These are phyloP conservation scores for Rutstroemia sp. DNA, from an alignment of 2,329 filamentous ascomycete species.

Conservation along the genomic window DNA sequence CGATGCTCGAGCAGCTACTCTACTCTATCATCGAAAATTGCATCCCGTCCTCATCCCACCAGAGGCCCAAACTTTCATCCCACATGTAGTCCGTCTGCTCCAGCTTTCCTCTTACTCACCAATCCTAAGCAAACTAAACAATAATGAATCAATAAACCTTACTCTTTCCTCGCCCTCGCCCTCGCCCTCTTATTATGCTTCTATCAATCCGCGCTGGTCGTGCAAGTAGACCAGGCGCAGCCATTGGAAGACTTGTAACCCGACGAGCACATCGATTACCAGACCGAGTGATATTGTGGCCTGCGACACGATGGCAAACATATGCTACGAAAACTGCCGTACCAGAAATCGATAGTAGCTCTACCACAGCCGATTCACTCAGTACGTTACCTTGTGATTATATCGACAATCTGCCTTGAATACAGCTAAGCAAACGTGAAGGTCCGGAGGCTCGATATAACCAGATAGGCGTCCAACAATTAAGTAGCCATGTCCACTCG, in stretches of 20 bases:
- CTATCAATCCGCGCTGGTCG: conserved; percentile 25
- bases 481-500: conserved; percentile 73
- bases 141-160: conserved; percentile 18
- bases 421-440: conserved; percentile 16
- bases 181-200: conserved; percentile 21
- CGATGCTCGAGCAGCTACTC: too few species aligned
- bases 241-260: conserved; percentile 45
- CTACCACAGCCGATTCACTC: neutral
- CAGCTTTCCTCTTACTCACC: too few species aligned
- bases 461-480: conserved; percentile 88
- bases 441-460: conserved; percentile 65
- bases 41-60: too few species aligned
- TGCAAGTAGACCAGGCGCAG: conserved; percentile 29
- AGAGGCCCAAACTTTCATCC: too few species aligned
- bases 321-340: neutral
- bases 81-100: too few species aligned
- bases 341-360: conserved; percentile 1
- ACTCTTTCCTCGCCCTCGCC: neutral
- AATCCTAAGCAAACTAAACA: neutral
- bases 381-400: neutral
- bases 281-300: conserved; percentile 20
- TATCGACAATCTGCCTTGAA: neutral
- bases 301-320: conserved; percentile 30
- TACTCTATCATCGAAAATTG: too few species aligned
- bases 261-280: conserved; percentile 35